These are phyloP conservation scores for Arthonia radiata DNA, from an alignment of 495 filamentous ascomycete genomes.

Conservation along the genomic window DNA sequence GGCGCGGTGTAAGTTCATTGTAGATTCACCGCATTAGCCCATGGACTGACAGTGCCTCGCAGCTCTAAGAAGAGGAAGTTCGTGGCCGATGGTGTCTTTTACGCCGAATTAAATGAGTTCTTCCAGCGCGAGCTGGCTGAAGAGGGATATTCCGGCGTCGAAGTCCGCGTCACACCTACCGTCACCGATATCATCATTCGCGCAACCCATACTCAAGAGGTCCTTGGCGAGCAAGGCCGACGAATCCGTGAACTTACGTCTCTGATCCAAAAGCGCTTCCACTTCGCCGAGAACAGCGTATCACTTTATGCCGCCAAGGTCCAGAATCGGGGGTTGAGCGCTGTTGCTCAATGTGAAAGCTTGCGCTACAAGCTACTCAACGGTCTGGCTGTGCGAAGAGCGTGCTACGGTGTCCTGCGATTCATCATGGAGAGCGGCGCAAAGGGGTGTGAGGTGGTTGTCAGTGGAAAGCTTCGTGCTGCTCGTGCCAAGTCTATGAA, in stretches of 20 bases:
- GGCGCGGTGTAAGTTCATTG: slow-evolving; percentile 30
- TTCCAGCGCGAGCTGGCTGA: slow-evolving; percentile 99
- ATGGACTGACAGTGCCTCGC: slow-evolving; percentile 8
- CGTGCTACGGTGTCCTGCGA: slow-evolving; percentile 97
- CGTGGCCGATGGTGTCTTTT: slow-evolving; percentile 99
- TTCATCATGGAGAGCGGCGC: slow-evolving; percentile 99
- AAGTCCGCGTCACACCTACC: slow-evolving; percentile 97
- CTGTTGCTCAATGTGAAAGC: slow-evolving; percentile 98
- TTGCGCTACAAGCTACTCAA: slow-evolving; percentile 99
- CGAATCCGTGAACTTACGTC: slow-evolving; percentile 99
- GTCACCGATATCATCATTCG: slow-evolving; percentile 99
- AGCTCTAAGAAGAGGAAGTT: slow-evolving; percentile 99
- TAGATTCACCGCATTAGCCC: slow-evolving; percentile 4
- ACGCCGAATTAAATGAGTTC: slow-evolving; percentile 99
- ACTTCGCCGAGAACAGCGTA: slow-evolving; percentile 99
- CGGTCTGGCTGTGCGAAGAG: slow-evolving; percentile 87
- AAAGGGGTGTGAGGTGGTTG: slow-evolving; percentile 98
- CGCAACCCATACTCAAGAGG: slow-evolving; percentile 98
- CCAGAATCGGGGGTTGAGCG: slow-evolving; percentile 97
- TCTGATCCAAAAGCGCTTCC: slow-evolving; percentile 99
- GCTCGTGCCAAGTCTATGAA: slow-evolving; percentile 99
- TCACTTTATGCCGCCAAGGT: slow-evolving; percentile 99
- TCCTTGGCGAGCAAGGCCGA: slow-evolving; percentile 97
- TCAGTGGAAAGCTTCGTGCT: slow-evolving; percentile 94
- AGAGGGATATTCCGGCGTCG: slow-evolving; percentile 98